Percentiles rank a stretch among this genome's conserved stretches.
Evolutionary conservation across 129 eudicot species (phyloP).

Genomic region (Mikania micrantha): DNA sequence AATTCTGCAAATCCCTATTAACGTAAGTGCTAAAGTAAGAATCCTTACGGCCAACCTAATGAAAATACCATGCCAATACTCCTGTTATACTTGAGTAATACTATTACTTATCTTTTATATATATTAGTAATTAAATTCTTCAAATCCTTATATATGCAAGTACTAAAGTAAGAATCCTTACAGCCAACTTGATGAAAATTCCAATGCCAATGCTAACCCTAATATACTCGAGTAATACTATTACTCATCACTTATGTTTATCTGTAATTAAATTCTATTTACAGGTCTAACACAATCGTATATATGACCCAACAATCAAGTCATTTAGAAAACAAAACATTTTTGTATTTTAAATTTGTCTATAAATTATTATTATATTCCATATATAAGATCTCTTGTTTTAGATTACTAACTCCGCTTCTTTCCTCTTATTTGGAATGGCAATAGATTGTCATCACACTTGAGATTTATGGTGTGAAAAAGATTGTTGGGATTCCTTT

Average conservation of each 20-base stretch:
- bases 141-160: no score
- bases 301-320: not conserved
- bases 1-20: no score
- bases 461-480: constrained; percentile 95
- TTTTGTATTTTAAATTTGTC: no score
- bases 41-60: no score
- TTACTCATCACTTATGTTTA: not conserved
- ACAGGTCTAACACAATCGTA: not conserved
- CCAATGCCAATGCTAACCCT: not conserved
- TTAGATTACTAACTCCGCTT: constrained; percentile 2
- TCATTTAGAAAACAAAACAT: not conserved
- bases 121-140: not conserved
- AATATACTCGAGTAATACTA: not conserved
- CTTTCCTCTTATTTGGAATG: constrained; percentile 10
- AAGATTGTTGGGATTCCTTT: constrained; percentile 92
- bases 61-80: not conserved
- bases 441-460: constrained; percentile 89
- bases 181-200: not conserved
- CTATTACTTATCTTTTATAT: not conserved
- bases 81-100: not conserved
- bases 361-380: no score
- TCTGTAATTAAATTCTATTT: not conserved
- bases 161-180: no score
- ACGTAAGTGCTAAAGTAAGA: no score
- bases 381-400: not conserved